Percentiles rank a stretch among this genome's conserved stretches.
Conservation (phyloP, 1,139 yeast species). For the Pichia inconspicua region DNA sequence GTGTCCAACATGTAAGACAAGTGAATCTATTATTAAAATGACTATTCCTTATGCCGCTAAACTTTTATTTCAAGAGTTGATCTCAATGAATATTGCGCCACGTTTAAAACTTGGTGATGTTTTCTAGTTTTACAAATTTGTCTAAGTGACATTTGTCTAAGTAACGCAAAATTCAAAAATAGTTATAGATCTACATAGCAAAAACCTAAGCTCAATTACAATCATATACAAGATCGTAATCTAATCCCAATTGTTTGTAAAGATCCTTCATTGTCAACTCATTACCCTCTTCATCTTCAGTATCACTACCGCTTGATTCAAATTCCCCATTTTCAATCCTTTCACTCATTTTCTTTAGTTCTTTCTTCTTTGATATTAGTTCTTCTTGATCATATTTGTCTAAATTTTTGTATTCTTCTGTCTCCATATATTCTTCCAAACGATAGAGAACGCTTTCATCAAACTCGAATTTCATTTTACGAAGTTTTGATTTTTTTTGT, state of each 20-base stretch:
- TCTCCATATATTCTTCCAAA: conserved; percentile 29
- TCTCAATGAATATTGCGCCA: conserved; percentile 98
- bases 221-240: conserved; percentile 31
- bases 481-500: conserved; percentile 29
- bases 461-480: conserved; percentile 29
- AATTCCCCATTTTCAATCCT: conserved; percentile 21
- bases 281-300: conserved; percentile 13
- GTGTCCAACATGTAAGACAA: conserved; percentile 92
- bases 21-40: conserved; percentile 84
- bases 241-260: conserved; percentile 33
- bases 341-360: conserved; percentile 28
- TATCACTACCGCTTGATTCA: conserved; percentile 21
- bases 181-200: not conserved
- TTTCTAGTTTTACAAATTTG: conserved; percentile 31
- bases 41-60: conserved; percentile 98
- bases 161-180: not conserved
- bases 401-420: conserved; percentile 23
- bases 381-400: conserved; percentile 21
- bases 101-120: conserved; percentile 84
- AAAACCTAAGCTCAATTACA: not conserved
- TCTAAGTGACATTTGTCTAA: too few relatives aligned
- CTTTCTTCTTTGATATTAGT: conserved; percentile 21
- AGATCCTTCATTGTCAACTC: conserved; percentile 39
- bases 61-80: conserved; percentile 85
- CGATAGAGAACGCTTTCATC: conserved; percentile 28